phyloP scores from a whole-genome alignment of 306 rosid genomes.

The Medicago truncatula region MtrunA17r5.0-ANR NC_053043.1:47704501-47705000 shows the following conservation, averaged over 20 bases:
- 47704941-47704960: conserved; percentile 68
- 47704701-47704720: conserved; percentile 74
- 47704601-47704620: conserved; percentile 19
- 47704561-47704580: conserved; percentile 51
- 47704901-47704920: conserved; percentile 62
- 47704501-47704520: conserved; percentile 55
- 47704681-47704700: conserved; percentile 70
- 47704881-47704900: conserved; percentile 54
- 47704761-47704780: conserved; percentile 74
- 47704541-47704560: conserved; percentile 57
- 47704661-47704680: conserved; percentile 56
- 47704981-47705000: conserved; percentile 60
- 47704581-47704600: conserved; percentile 26
- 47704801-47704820: conserved; percentile 77
- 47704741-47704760: conserved; percentile 70
- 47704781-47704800: conserved; percentile 64
- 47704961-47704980: conserved; percentile 61
- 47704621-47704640: conserved; percentile 47
- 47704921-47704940: conserved; percentile 58
- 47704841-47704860: conserved; percentile 68
- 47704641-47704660: conserved; percentile 53
- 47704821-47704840: conserved; percentile 71
- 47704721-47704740: conserved; percentile 61
- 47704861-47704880: conserved; percentile 57
- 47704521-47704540: conserved; percentile 58